Evolutionary conservation across 768 basidiomycete genomes (phyloP), one percentile per base, ranked within the genome.

Genomic region (Crepidotus variabilis): DNA sequence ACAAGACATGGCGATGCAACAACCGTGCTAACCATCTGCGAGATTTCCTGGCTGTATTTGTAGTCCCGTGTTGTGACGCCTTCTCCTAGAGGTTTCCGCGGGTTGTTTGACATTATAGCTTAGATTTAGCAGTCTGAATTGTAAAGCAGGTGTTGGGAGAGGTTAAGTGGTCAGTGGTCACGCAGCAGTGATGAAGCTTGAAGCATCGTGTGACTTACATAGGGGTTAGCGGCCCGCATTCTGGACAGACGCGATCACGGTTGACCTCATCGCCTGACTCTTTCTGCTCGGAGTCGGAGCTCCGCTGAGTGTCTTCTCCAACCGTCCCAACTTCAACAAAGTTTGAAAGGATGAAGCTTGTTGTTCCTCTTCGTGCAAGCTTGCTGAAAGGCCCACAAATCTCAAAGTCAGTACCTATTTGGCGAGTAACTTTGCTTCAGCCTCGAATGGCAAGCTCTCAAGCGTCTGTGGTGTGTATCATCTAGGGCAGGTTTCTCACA

Each of bases 21-120:
- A 18, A 34, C 13, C 36, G 21, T 22, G 60, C 73, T 34, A 47
- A 90, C 92, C 94, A 97, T 97, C 71, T 96, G 93, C 7, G 92
- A 90, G 23, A 97, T 97, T 72, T 97, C 94, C 58, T 88, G 87
- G 1, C 83, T 82, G 68, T 96, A 97, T 61, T 92, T 92, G 81
- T 94, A 95, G 58, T 91, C 90, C 59, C 81, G n/a, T n/a, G n/a
- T 63, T 7, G 67, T 66, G 36, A 67, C 10, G 36, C 51, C 35
- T 16, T 36, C 35, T 36, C 35, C 35, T 8, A 36, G 16, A 8
- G 8, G 35, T 16, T 16, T 8, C 35, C 35, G 8, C 9, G 35
- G 9, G 16, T 36, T 36, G 8, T 8, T 36, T 16, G 35, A 8
- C 35, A 36, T 36, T 36, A 16, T 36, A n/a, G n/a, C n/a, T n/a